Base-by-base conservation (phyloP, 352 stramenopile genomes). In the Chloridella minuta region DNA sequence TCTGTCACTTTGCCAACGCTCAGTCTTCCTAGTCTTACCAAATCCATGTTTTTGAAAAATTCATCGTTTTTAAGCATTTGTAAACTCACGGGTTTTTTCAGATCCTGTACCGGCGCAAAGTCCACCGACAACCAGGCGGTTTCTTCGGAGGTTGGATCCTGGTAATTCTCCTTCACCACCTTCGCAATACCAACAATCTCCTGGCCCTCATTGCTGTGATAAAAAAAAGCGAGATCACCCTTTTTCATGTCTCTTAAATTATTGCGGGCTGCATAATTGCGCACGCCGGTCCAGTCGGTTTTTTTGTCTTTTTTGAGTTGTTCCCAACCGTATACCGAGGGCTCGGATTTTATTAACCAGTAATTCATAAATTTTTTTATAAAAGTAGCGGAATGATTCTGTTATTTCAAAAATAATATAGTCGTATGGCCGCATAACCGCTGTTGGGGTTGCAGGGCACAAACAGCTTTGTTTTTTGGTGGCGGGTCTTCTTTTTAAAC, bases 231-330 rank as follows among this genome's bases (percentile, higher is more conserved):
- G 10, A 66, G 40, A 66, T 66, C 40, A 10, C 40, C 40, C n/a
- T 66, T 66, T 66, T 66, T 66, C 40, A 66, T 66, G 40, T 66
- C 40, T 66, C 40, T 66, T 66, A 66, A n/a, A n/a, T 66, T 66
- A 66, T 66, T 66, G 10, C 40, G 10, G 40, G 40, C 40, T 66
- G 40, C 40, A 66, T 66, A 66, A n/a, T 66, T 66, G 10, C 40
- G 40, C n/a, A 66, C 40, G 10, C 40, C 40, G 40, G 10, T n/a
- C 40, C 40, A 66, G 40, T 10, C n/a, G 10, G 40, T 66, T 66
- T 66, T 66, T 66, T 66, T 66, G 40, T 66, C 40, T n/a, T 66
- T 66, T 66, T 66, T 66, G n/a, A 66, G n/a, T 66, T 66, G 40
- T 66, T 66, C 40, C 40, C 40, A 66, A n/a, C 10, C 10, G 40